Conservation (phyloP, 176 grass and related monocot species). For the Zea luxurians region DNA sequence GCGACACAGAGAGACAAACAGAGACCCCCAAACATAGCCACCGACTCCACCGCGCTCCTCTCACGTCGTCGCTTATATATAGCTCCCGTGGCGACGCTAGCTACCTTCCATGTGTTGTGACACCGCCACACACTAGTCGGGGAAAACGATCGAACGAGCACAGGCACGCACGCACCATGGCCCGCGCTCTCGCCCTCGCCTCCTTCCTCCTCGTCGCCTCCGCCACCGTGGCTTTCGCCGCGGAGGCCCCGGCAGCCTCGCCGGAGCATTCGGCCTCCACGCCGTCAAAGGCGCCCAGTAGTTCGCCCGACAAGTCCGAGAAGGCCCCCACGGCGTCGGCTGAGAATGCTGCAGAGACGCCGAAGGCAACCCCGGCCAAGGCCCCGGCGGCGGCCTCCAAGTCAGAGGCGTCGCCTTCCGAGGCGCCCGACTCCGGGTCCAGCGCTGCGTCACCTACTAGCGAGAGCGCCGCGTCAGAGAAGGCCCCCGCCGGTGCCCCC, state of each 20-base stretch:
- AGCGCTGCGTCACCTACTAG: constrained; percentile 1
- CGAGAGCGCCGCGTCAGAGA: not conserved
- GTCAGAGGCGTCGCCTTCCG: not conserved
- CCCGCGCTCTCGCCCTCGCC: constrained; percentile 17
- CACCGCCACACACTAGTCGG: not conserved
- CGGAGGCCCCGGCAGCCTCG: constrained; percentile 45
- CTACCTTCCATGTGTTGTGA: not conserved
- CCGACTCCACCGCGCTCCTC: constrained; percentile 45
- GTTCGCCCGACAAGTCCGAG: constrained; percentile 11
- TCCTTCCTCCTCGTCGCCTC: constrained; percentile 21
- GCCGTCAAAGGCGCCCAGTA: constrained; percentile 41
- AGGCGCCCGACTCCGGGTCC: constrained; percentile 5
- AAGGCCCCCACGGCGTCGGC: constrained; percentile 34
- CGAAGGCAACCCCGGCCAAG: constrained; percentile 11
- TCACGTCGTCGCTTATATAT: constrained; percentile 31
- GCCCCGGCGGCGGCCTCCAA: not conserved
- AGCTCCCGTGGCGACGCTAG: not conserved
- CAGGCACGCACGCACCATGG: constrained; percentile 27
- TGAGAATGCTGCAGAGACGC: not conserved
- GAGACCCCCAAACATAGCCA: constrained; percentile 37
- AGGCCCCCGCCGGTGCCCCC: not conserved
- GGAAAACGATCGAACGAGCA: not conserved
- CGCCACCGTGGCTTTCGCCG: constrained; percentile 15
- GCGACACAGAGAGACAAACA: no score
- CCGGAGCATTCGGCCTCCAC: constrained; percentile 26